Percentiles rank a stretch among this genome's conserved stretches.
Evolutionary conservation across 352 stramenopile genomes (phyloP).

Genomic region (Pythium sp.): DNA sequence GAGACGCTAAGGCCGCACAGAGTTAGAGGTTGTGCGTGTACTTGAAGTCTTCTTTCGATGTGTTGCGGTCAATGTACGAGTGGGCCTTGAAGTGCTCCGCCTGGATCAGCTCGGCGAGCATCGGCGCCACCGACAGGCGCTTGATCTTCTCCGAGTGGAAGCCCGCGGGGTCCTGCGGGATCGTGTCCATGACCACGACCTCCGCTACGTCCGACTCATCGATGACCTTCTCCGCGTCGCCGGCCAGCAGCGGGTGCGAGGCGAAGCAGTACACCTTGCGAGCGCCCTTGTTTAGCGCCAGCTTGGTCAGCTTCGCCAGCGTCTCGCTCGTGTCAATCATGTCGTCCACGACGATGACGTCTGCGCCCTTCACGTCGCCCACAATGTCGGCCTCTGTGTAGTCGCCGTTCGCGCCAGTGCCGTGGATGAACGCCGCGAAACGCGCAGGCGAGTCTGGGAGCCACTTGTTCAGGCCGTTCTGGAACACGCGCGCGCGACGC

Average conservation of each 20-base stretch:
- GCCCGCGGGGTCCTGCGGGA: conserved; percentile 54
- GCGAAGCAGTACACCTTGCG: conserved; percentile 89
- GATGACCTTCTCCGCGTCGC: conserved; percentile 84
- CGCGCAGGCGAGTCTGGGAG: conserved; percentile 74
- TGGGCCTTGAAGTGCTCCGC: conserved; percentile 89
- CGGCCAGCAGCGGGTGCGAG: conserved; percentile 88
- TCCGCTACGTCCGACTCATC: conserved; percentile 78
- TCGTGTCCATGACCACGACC: conserved; percentile 90
- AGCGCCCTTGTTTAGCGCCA: conserved; percentile 79
- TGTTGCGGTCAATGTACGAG: conserved; percentile 87
- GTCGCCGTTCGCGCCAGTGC: conserved; percentile 49
- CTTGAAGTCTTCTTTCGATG: conserved; percentile 82
- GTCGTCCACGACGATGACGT: conserved; percentile 93
- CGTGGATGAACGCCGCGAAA: conserved; percentile 84
- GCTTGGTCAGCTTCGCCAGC: conserved; percentile 76
- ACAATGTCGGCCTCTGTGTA: conserved; percentile 82
- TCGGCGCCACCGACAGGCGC: conserved; percentile 82
- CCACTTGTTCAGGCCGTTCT: conserved; percentile 86
- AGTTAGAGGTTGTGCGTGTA: conserved; percentile 82
- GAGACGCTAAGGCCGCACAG: background rate
- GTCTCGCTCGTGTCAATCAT: conserved; percentile 88
- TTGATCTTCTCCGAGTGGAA: conserved; percentile 86
- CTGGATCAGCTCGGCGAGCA: conserved; percentile 90
- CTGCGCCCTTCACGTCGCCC: conserved; percentile 83
- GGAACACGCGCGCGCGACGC: conserved; percentile 81